phyloP scores from a whole-genome alignment of 345 rosid species.

The Pugionium cornutum region DNA sequence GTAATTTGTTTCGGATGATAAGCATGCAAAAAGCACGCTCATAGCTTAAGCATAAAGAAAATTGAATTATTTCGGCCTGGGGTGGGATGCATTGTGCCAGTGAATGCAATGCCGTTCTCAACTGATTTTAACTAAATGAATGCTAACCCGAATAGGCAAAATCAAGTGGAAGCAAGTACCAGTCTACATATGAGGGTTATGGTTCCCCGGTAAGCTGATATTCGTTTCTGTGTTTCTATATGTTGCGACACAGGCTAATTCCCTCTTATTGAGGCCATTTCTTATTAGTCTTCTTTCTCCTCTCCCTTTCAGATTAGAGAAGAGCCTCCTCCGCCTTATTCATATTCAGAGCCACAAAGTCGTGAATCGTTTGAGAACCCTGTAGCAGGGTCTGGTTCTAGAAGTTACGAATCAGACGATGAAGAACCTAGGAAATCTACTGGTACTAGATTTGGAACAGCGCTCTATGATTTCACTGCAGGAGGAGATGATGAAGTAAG shows the following conservation, averaged over 20 bases:
- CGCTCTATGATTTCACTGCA: constrained; percentile 93
- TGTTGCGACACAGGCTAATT: constrained; percentile 4
- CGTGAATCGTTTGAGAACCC: constrained; percentile 81
- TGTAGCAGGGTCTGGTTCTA: constrained; percentile 58
- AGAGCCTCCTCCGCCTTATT: constrained; percentile 92
- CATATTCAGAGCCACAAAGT: constrained; percentile 58
- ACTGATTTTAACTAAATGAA: constrained; percentile 12
- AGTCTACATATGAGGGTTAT: constrained; percentile 60
- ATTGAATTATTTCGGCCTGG: constrained; percentile 14
- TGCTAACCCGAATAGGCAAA: constrained; percentile 53
- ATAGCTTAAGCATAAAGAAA: constrained; percentile 22
- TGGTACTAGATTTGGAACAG: constrained; percentile 69
- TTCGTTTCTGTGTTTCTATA: constrained; percentile 22
- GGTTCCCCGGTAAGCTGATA: constrained; percentile 64
- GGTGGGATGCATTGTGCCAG: not conserved
- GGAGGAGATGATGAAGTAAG: constrained; percentile 99
- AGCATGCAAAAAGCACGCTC: constrained; percentile 15
- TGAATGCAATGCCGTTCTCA: not conserved
- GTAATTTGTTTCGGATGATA: constrained; percentile 2
- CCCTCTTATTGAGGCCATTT: not conserved
- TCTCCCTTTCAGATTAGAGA: constrained; percentile 65
- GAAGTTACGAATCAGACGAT: constrained; percentile 66
- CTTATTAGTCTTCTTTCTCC: constrained; percentile 8
- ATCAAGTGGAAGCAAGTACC: constrained; percentile 57
- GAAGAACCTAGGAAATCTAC: constrained; percentile 61